These are phyloP conservation scores for Huntiella bhutanensis DNA, from an alignment of 2,329 filamentous ascomycete genomes.

Conservation along the genomic window DNA sequence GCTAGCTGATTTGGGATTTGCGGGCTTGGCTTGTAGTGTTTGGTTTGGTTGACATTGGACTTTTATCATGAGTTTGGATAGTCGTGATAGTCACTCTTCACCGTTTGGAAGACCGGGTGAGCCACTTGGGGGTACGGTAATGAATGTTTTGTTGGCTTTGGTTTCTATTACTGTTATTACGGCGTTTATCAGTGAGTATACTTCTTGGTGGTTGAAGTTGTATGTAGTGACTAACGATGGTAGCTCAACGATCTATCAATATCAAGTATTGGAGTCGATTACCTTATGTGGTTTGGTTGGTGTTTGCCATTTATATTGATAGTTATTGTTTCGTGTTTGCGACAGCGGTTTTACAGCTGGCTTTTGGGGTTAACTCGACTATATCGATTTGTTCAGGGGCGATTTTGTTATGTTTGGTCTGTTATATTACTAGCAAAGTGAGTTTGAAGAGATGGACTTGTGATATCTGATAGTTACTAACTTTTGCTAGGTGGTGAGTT, in stretches of 20 bases:
- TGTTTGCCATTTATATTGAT: conserved; percentile 39
- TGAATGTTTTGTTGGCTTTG: conserved; percentile 20
- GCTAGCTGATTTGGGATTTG: background rate
- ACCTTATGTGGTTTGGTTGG: conserved; percentile 27
- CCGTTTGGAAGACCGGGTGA: conserved; percentile 6
- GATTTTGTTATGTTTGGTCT: conserved; percentile 40
- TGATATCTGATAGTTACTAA: conserved; percentile 1
- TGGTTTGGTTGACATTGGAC: background rate
- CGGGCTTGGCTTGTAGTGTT: background rate
- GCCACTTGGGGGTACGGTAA: conserved; percentile 19
- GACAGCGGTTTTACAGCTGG: conserved; percentile 36
- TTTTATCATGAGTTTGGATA: background rate
- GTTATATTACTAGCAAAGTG: conserved; percentile 45
- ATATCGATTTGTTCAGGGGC: conserved; percentile 33
- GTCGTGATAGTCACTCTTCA: background rate
- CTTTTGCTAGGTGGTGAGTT: conserved; percentile 7
- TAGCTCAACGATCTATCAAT: conserved; percentile 9
- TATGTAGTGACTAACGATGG: background rate
- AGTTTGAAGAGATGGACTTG: conserved; percentile 6
- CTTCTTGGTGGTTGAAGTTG: background rate
- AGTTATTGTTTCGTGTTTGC: conserved; percentile 41
- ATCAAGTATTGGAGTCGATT: conserved; percentile 15
- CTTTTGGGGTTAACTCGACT: conserved; percentile 35
- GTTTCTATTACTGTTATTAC: conserved; percentile 19
- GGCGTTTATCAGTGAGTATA: conserved; percentile 20